Evolutionary conservation across 2,329 filamentous ascomycete species (phyloP).

Genomic region (Beauveria medogensis): DNA sequence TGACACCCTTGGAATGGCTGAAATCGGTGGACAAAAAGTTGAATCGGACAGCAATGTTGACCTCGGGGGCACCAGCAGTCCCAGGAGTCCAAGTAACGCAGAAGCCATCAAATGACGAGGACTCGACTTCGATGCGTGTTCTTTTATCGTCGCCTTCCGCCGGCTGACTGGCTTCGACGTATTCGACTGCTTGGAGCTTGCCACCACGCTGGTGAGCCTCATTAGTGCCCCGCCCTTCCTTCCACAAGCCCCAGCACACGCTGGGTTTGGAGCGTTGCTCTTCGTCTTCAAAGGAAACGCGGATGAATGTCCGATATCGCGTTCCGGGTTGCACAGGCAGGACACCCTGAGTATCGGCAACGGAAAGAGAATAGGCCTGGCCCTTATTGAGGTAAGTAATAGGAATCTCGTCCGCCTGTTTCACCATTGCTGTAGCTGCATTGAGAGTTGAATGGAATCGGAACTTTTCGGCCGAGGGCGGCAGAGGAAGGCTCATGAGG

Average conservation of each 20-base stretch:
- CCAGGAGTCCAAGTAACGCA: conserved; percentile 81
- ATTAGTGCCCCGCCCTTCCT: conserved; percentile 89
- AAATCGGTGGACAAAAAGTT: conserved; percentile 99
- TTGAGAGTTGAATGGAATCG: conserved; percentile 86
- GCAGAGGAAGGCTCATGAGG: conserved; percentile 38
- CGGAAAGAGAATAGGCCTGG: conserved; percentile 81
- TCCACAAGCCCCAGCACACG: conserved; percentile 84
- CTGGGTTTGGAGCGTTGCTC: conserved; percentile 79
- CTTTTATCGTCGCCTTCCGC: conserved; percentile 56
- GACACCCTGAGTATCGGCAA: conserved; percentile 66
- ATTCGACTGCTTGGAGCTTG: conserved; percentile 90
- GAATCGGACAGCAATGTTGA: conserved; percentile 84
- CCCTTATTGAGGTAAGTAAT: conserved; percentile 98
- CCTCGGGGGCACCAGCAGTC: conserved; percentile 60
- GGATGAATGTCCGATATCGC: conserved; percentile 81
- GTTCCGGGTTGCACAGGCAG: conserved; percentile 51
- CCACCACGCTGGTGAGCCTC: conserved; percentile 92
- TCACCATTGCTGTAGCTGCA: conserved; percentile 94
- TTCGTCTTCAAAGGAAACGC: conserved; percentile 96
- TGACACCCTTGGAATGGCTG: conserved; percentile 96
- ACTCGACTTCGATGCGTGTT: conserved; percentile 62
- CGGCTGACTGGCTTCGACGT: conserved; percentile 60
- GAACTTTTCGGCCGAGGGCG: conserved; percentile 60
- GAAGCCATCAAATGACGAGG: conserved; percentile 86
- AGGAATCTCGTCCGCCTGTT: conserved; percentile 80